Evolutionary conservation across 2,329 filamentous ascomycete species (phyloP).

Genomic region (Thielaviopsis musarum): DNA sequence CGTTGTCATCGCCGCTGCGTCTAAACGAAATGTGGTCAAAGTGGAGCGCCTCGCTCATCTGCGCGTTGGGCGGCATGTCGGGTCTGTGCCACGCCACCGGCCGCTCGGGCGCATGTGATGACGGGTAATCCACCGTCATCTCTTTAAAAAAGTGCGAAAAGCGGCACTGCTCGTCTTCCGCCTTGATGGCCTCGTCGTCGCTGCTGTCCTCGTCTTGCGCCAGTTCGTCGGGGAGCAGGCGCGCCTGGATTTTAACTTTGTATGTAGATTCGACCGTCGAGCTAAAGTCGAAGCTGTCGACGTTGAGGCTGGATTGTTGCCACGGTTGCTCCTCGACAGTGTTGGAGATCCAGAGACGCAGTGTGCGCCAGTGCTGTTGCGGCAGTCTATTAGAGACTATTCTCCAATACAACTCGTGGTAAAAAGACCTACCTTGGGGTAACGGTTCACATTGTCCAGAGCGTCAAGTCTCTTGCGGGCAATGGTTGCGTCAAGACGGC

Average conservation of each 20-base stretch:
- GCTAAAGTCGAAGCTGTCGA: slow-evolving; percentile 68
- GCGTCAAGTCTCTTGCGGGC: slow-evolving; percentile 88
- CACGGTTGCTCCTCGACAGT: slow-evolving; percentile 88
- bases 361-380: slow-evolving; percentile 27
- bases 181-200: slow-evolving; percentile 21
- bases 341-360: slow-evolving; percentile 91
- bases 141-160: slow-evolving; percentile 70
- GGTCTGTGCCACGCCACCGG: slow-evolving; percentile 80
- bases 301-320: slow-evolving; percentile 49
- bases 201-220: slow-evolving; percentile 28
- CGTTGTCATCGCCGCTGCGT: slow-evolving; percentile 78
- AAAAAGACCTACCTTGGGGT: slow-evolving; percentile 40
- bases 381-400: no score
- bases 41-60: slow-evolving; percentile 48
- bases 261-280: slow-evolving; percentile 65
- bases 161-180: slow-evolving; percentile 15
- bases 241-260: slow-evolving; percentile 80
- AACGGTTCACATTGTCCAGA: slow-evolving; percentile 60
- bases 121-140: slow-evolving; percentile 59
- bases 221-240: slow-evolving; percentile 52
- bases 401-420: no score
- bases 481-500: slow-evolving; percentile 78
- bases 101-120: slow-evolving; percentile 38
- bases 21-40: slow-evolving; percentile 90
- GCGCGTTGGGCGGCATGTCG: slow-evolving; percentile 31